A percentile compares a stretch with the other conserved stretches of the same genome.
Evolutionary conservation across 305 asterid genomes (phyloP).

Genomic region (Nicotiana rustica): DNA sequence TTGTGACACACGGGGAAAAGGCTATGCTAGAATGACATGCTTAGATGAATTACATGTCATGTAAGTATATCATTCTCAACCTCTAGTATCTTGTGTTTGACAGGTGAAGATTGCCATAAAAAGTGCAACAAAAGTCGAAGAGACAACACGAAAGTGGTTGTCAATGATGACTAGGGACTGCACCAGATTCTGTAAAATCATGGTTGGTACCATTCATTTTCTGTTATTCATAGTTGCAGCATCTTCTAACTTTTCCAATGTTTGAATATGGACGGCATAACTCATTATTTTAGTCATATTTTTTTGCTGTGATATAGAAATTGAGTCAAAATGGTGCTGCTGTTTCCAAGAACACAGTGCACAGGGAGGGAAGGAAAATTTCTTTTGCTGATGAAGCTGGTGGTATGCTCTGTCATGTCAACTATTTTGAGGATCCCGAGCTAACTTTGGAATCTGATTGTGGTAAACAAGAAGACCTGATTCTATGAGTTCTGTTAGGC

Average conservation of each 20-base stretch:
- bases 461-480: constrained; percentile 41
- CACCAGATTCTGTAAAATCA: constrained; percentile 90
- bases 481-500: background rate
- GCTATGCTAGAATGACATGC: background rate
- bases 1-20: background rate
- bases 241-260: constrained; percentile 6
- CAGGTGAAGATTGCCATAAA: constrained; percentile 76
- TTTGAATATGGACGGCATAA: constrained; percentile 37
- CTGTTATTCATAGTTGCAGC: constrained; percentile 1
- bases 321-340: constrained; percentile 56
- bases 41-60: background rate
- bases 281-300: constrained; percentile 19
- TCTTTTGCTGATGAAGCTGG: constrained; percentile 94
- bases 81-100: constrained; percentile 23
- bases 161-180: constrained; percentile 88
- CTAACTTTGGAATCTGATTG: constrained; percentile 44
- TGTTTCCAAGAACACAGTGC: constrained; percentile 43
- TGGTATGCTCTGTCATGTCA: constrained; percentile 77
- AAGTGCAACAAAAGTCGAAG: constrained; percentile 70
- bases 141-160: constrained; percentile 72
- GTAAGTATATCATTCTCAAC: constrained; percentile 1
- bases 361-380: constrained; percentile 65
- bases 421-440: constrained; percentile 51
- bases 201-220: constrained; percentile 56
- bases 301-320: constrained; percentile 49